These are phyloP conservation scores for Neurospora africana DNA, from an alignment of 495 filamentous ascomycete genomes.

Conservation along the genomic window DNA sequence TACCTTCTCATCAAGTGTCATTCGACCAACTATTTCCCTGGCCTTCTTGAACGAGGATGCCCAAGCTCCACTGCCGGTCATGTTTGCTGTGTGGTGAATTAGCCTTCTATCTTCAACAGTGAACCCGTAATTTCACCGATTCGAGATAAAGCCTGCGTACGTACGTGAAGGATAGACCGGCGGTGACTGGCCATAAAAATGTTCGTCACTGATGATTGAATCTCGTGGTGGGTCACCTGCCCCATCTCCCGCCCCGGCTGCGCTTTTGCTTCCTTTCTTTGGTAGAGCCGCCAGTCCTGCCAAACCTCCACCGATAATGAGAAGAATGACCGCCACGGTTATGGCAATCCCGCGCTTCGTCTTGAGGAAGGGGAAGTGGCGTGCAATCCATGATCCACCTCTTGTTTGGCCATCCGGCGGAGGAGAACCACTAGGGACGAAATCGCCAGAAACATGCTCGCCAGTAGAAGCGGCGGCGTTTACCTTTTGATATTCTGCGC, in stretches of 20 bases:
- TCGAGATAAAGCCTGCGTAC: slow-evolving; percentile 1
- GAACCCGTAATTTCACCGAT: not conserved
- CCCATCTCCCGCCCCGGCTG: not conserved
- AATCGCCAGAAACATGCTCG: not conserved
- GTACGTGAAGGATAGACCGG: slow-evolving; percentile 48
- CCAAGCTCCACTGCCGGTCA: slow-evolving; percentile 34
- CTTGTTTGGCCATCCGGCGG: not conserved
- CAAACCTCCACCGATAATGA: slow-evolving; percentile 28
- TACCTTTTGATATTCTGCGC: not conserved
- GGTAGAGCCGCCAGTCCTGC: slow-evolving; percentile 25
- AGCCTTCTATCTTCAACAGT: not conserved
- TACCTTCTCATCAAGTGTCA: slow-evolving; percentile 54
- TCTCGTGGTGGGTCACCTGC: slow-evolving; percentile 10
- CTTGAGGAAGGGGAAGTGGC: slow-evolving; percentile 29
- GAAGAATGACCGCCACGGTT: slow-evolving; percentile 20
- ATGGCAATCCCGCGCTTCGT: slow-evolving; percentile 28
- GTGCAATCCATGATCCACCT: slow-evolving; percentile 17
- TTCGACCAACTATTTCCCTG: slow-evolving; percentile 39
- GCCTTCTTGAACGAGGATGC: slow-evolving; percentile 42
- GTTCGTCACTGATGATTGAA: slow-evolving; percentile 31
- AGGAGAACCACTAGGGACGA: not conserved
- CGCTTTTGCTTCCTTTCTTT: slow-evolving; percentile 5
- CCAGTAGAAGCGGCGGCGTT: not conserved
- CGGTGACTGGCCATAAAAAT: slow-evolving; percentile 48
- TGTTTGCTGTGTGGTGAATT: slow-evolving; percentile 39